phyloP scores from a whole-genome alignment of 305 asterid species.

The Solanum hybrid region DNA sequence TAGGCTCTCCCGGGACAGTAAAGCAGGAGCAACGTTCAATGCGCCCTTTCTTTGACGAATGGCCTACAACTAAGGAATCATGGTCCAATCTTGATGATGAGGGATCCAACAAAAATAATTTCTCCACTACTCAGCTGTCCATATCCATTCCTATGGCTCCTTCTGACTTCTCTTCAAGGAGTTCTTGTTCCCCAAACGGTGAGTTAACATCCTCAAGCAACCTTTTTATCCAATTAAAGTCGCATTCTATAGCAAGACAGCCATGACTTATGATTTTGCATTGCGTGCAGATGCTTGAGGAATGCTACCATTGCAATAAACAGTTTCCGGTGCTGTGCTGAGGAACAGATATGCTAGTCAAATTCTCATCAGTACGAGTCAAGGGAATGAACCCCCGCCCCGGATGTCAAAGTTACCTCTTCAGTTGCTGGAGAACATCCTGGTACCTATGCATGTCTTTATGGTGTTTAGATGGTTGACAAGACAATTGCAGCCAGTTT shows the following conservation, averaged over 20 bases:
- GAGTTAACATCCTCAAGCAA: slow-evolving; percentile 12
- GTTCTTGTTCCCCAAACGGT: slow-evolving; percentile 55
- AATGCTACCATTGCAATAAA: background rate
- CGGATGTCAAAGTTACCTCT: no score
- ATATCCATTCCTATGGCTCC: slow-evolving; percentile 60
- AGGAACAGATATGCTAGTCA: background rate
- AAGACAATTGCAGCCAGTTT: background rate
- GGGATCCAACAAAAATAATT: slow-evolving; percentile 37
- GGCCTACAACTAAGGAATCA: slow-evolving; percentile 73
- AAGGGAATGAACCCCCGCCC: background rate
- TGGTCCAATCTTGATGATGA: slow-evolving; percentile 67
- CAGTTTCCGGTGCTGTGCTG: background rate
- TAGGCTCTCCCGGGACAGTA: slow-evolving; percentile 29
- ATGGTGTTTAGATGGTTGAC: background rate
- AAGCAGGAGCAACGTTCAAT: slow-evolving; percentile 65
- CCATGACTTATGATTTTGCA: background rate
- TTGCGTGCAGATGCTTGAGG: background rate
- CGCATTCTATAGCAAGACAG: background rate
- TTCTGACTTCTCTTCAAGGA: slow-evolving; percentile 49
- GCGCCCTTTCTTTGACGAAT: slow-evolving; percentile 80
- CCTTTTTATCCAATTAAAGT: background rate
- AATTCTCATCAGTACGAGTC: background rate
- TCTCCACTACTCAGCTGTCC: slow-evolving; percentile 73
- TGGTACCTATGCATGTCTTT: background rate
- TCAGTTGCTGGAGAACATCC: background rate